These are phyloP conservation scores for Syzygium oleosum DNA, from an alignment of 345 rosid genomes.

Conservation along the genomic window DNA sequence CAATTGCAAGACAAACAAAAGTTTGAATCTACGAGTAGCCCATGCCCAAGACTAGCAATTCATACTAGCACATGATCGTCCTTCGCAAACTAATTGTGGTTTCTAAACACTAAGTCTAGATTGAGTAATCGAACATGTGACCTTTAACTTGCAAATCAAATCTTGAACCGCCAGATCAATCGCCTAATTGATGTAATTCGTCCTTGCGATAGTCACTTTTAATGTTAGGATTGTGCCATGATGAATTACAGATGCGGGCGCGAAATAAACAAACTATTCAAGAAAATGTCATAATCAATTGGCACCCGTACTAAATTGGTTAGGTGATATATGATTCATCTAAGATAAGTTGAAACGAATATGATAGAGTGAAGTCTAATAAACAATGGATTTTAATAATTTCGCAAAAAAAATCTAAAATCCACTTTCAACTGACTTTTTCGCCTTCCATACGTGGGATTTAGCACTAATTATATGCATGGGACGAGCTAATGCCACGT, in stretches of 20 bases:
- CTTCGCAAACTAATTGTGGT: not conserved
- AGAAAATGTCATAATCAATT: not conserved
- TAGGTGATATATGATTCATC: not conserved
- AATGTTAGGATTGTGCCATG: accelerated
- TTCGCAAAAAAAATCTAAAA: not conserved
- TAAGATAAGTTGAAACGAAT: not conserved
- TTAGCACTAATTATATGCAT: too few species aligned
- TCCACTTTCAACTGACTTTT: not conserved
- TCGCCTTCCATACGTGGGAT: not conserved
- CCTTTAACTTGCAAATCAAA: not conserved
- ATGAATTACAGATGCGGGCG: accelerated
- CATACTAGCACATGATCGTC: too few species aligned
- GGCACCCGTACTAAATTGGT: not conserved
- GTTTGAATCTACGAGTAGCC: too few species aligned
- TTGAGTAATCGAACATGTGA: not conserved
- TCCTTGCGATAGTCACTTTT: not conserved
- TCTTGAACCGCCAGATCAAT: not conserved
- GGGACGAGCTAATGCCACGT: not conserved
- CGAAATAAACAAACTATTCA: not conserved
- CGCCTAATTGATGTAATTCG: not conserved
- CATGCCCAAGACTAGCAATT: not conserved
- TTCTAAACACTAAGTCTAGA: too few species aligned
- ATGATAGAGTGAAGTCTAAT: not conserved
- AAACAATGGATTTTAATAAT: not conserved
- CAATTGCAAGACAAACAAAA: not conserved